Base-by-base conservation (phyloP, 2,329 filamentous ascomycete genomes). In the Fusarium sp. region DNA sequence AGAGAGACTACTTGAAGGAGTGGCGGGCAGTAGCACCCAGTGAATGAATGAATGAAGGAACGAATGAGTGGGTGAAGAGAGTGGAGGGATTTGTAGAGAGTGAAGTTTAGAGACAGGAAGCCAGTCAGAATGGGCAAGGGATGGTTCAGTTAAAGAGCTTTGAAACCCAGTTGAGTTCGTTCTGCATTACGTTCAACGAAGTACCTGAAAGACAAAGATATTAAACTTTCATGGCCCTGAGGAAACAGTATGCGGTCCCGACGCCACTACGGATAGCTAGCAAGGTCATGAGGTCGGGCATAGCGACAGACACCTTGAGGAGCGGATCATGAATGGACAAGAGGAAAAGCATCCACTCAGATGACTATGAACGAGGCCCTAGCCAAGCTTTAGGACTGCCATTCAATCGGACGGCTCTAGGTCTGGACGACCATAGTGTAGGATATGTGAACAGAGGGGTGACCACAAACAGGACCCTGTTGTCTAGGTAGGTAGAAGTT, bases 161-260 rank as follows among this genome's bases (percentile, higher is more conserved):
- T 47, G 49, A 67, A 61, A 51, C 33, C 39, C 32, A 36, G 27
- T 45, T 31, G 49, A 52, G 49, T 49, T 50, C 44, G 4, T 29
- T 29, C 44, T 49, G 52, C 53, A 32, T 51, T 56, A 47, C 49
- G 39, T 33, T 39, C 51, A 51, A 25, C 6, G 35, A 44, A 56
- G 21, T 17, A 46, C 47, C 31, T 27, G 31, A 38, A 38, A 33
- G 41, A 23, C 35, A 52, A 53, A 25, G 14, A 35, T 9, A 56
- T 49, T 43, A 66, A 56, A 54, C 54, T 58, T 68, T 64, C 43
- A 42, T 39, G 38, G 53, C 33, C 19, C 32, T 57, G 48, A 54
- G 48, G 47, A 54, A 54, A 42, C 10, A 48, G 35, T 58, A 49
- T 43, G 31, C 15, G 52, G 45, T 9, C 42, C 33, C 35, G 19